phyloP scores from a whole-genome alignment of 164 flowering plant species.

The Magnolia changhungtana region DNA sequence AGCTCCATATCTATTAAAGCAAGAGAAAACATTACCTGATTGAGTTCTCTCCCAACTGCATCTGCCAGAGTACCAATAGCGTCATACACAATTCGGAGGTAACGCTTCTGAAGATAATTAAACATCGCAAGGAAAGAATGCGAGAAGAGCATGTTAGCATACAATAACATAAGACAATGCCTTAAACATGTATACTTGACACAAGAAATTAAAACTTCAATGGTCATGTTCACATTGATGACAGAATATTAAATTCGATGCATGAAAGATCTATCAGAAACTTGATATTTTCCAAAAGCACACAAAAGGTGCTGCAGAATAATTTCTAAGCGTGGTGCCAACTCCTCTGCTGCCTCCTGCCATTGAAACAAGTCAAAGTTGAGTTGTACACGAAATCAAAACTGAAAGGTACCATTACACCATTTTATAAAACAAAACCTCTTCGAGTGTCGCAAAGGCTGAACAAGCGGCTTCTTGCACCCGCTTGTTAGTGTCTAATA shows the following conservation, averaged over 20 bases:
- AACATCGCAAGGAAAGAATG: background rate
- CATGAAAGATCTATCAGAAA: slow-evolving; percentile 15
- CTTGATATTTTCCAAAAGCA: slow-evolving; percentile 98
- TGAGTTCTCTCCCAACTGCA: slow-evolving; percentile 87
- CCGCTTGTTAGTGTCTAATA: no score
- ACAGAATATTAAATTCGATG: background rate
- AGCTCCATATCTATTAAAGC: slow-evolving; percentile 4
- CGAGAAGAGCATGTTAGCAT: background rate
- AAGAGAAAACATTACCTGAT: slow-evolving; percentile 52
- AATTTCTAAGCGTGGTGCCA: slow-evolving; percentile 72
- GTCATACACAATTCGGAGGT: slow-evolving; percentile 92
- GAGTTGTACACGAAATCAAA: slow-evolving; percentile 1
- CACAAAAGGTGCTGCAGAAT: slow-evolving; percentile 92
- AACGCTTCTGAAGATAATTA: slow-evolving; percentile 54
- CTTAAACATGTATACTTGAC: background rate
- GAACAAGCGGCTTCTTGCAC: slow-evolving; percentile 99
- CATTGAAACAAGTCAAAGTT: slow-evolving; percentile 8
- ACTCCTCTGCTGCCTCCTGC: slow-evolving; percentile 95
- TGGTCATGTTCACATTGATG: background rate
- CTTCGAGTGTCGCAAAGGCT: slow-evolving; percentile 98
- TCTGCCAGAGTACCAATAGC: slow-evolving; percentile 96
- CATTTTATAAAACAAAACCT: slow-evolving; percentile 42
- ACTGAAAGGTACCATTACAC: slow-evolving; percentile 4
- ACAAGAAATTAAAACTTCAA: background rate
- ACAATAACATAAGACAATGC: background rate